phyloP scores from a whole-genome alignment of 306 rosid genomes.

The Fragaria nilgerrensis region DNA sequence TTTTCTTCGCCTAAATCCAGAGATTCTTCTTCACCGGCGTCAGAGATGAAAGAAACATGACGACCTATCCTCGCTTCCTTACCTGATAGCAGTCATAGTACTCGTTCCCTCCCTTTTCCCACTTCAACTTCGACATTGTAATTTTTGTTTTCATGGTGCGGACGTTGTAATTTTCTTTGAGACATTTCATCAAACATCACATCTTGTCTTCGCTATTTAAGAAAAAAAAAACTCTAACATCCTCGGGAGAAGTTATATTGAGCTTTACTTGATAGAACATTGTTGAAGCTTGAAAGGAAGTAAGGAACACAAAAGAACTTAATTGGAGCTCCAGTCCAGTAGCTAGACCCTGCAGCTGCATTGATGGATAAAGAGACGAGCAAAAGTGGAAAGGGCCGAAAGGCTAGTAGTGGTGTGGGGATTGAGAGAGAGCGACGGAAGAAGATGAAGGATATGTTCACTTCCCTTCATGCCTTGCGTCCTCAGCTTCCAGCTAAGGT shows the following conservation, averaged over 20 bases:
- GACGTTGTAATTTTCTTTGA: not conserved
- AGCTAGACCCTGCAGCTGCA: not conserved
- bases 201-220: not conserved
- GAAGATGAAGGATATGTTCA: conserved; percentile 67
- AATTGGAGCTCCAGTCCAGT: not conserved
- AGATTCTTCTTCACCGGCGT: not conserved
- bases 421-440: conserved; percentile 72
- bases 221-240: too few species aligned
- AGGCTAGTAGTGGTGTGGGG: not conserved
- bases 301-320: not conserved
- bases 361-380: conserved; percentile 5
- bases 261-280: not conserved
- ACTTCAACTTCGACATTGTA: not conserved
- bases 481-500: conserved; percentile 71
- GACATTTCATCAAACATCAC: not conserved
- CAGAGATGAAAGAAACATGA: not conserved
- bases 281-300: conserved; percentile 15
- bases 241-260: not conserved
- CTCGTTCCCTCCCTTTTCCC: not conserved
- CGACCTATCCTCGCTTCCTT: not conserved
- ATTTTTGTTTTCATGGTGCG: not conserved
- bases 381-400: not conserved
- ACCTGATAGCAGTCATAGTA: not conserved
- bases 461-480: conserved; percentile 62
- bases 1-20: not conserved